Percentiles rank a stretch among this genome's conserved stretches.
These are phyloP conservation scores for Balamuthia mandrillaris DNA, from an alignment of 208 protist species.

Conservation along the genomic window DNA sequence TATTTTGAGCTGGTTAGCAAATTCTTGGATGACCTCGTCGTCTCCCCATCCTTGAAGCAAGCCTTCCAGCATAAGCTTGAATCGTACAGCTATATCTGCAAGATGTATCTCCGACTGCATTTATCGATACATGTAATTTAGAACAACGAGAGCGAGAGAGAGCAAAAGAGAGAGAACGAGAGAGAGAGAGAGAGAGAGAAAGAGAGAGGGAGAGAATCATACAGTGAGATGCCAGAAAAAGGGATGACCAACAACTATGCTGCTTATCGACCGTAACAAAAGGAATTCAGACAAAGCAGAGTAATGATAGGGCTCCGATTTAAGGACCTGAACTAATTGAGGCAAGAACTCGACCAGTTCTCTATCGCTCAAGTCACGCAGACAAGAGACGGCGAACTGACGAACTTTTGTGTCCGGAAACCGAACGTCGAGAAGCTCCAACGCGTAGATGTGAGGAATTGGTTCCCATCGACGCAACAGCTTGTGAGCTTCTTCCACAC, in stretches of 20 bases:
- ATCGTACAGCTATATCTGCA: slow-evolving; percentile 45
- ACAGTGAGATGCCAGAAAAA: slow-evolving; percentile 79
- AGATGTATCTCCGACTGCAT: slow-evolving; percentile 63
- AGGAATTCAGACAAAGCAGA: slow-evolving; percentile 72
- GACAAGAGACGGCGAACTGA: slow-evolving; percentile 56
- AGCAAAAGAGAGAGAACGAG: too few relatives aligned
- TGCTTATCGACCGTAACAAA: slow-evolving; percentile 57
- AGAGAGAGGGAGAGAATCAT: too few relatives aligned
- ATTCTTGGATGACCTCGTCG: too few relatives aligned
- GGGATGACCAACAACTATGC: slow-evolving; percentile 55
- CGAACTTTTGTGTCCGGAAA: slow-evolving; percentile 68
- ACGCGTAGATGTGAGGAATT: too few relatives aligned
- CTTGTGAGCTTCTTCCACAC: too few relatives aligned
- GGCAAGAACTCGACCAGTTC: slow-evolving; percentile 61
- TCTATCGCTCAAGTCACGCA: slow-evolving; percentile 60
- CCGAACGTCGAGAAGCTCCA: slow-evolving; percentile 72
- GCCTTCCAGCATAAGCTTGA: slow-evolving; percentile 58
- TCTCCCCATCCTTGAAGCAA: slow-evolving; percentile 48
- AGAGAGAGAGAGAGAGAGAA: too few relatives aligned
- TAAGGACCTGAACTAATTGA: slow-evolving; percentile 71
- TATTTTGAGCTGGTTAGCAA: slow-evolving; percentile 25
- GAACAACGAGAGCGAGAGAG: too few relatives aligned
- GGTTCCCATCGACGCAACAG: too few relatives aligned
- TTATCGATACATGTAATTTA: too few relatives aligned
- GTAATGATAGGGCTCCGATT: slow-evolving; percentile 80